Conservation (phyloP, 441 rosid species). For the Gossypium aridum region DNA sequence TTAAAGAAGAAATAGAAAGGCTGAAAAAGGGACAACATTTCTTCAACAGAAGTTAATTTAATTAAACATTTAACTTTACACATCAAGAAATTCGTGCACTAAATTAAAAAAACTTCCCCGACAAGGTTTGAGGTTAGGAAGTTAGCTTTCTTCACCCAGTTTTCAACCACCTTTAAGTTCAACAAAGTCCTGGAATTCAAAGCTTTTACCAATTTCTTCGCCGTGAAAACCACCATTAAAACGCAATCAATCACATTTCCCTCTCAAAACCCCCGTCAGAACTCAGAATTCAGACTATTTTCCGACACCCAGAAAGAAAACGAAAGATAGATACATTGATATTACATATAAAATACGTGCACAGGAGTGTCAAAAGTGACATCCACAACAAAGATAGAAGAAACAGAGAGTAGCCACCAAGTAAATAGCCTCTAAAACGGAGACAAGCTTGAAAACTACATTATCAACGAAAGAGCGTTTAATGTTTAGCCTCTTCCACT, state of each 20-base stretch:
- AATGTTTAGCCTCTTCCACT: slow-evolving; percentile 40
- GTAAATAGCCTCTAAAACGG: slow-evolving; percentile 50
- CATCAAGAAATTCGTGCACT: background rate
- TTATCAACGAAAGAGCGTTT: slow-evolving; percentile 43
- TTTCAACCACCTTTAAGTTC: background rate
- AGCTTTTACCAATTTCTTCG: background rate
- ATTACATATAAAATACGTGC: background rate
- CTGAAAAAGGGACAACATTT: background rate
- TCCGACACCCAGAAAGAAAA: background rate
- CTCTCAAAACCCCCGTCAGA: background rate
- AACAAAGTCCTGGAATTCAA: background rate
- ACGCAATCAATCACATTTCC: background rate
- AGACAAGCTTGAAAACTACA: slow-evolving; percentile 42
- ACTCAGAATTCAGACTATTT: background rate
- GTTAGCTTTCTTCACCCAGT: background rate
- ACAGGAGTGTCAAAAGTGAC: slow-evolving; percentile 35
- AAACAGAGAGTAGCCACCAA: slow-evolving; percentile 42
- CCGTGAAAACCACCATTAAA: background rate
- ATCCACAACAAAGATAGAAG: slow-evolving; percentile 63
- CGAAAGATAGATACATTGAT: too few relatives aligned
- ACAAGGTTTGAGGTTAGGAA: background rate
- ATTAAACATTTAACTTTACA: background rate
- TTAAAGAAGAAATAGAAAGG: background rate
- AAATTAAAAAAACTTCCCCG: background rate
- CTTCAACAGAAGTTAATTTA: background rate